Conservation (phyloP, 306 rosid genomes). For the Prunus mongolica region DNA sequence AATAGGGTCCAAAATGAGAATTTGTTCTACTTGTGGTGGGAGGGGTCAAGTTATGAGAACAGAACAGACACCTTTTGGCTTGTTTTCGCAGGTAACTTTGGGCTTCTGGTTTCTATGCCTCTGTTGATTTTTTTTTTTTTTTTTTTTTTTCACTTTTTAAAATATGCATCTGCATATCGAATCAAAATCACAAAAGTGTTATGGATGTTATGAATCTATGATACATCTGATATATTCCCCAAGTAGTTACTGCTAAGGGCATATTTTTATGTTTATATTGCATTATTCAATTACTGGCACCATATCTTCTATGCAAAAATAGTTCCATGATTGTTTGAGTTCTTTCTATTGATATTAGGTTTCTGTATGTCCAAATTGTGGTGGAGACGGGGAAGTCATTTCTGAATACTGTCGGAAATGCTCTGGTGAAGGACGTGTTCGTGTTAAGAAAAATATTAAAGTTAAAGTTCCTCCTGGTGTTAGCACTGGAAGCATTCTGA, state of each 20-base stretch:
- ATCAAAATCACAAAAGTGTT: neutral
- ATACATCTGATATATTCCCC: neutral
- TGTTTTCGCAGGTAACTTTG: slow-evolving; percentile 85
- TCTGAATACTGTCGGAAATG: slow-evolving; percentile 89
- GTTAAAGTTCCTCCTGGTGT: slow-evolving; percentile 96
- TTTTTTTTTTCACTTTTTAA: slow-evolving; percentile 12
- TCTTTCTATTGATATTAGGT: slow-evolving; percentile 47
- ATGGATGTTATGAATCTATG: neutral
- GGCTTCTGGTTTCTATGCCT: slow-evolving; percentile 14
- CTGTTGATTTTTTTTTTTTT: slow-evolving; percentile 2
- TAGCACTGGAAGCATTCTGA: slow-evolving; percentile 79
- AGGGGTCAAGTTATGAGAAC: slow-evolving; percentile 99
- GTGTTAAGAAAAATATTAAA: slow-evolving; percentile 78
- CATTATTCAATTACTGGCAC: neutral
- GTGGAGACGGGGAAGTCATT: slow-evolving; percentile 91
- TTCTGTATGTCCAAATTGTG: slow-evolving; percentile 85
- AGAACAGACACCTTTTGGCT: slow-evolving; percentile 97
- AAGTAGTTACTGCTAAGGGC: neutral
- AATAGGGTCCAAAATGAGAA: slow-evolving; percentile 78
- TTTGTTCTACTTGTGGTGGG: slow-evolving; percentile 97
- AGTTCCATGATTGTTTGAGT: neutral
- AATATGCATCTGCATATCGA: neutral
- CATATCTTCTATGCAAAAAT: neutral
- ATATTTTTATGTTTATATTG: neutral
- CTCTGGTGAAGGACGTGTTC: slow-evolving; percentile 79